A percentile compares a stretch with the other conserved stretches of the same genome.
Evolutionary conservation across 1,284 basidiomycete genomes (phyloP).

Genomic region (Cryptococcus jaspeensis): DNA sequence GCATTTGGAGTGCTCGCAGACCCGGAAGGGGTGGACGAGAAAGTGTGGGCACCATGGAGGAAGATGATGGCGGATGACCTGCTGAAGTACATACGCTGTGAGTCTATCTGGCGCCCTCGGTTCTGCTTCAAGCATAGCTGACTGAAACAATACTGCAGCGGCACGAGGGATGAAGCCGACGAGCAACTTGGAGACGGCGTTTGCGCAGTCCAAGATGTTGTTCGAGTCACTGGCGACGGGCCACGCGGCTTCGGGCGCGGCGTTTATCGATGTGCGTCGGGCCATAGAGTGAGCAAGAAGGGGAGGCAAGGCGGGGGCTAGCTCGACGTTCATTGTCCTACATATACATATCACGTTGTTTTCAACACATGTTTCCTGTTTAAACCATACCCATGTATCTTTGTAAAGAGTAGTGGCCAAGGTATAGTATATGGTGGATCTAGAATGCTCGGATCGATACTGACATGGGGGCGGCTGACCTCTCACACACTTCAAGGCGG

Average conservation of each 20-base stretch:
- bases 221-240: slow-evolving; percentile 5
- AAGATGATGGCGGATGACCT: slow-evolving; percentile 5
- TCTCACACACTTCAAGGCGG: no score
- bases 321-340: no score
- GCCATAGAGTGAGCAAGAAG: neutral
- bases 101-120: neutral
- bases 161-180: slow-evolving; percentile 8
- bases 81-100: slow-evolving; percentile 2
- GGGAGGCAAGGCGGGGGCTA: no score
- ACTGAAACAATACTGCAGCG: neutral
- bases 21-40: slow-evolving; percentile 4
- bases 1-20: slow-evolving; percentile 15
- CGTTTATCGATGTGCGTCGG: slow-evolving; percentile 18
- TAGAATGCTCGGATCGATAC: no score
- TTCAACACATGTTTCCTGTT: no score
- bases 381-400: no score
- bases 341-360: no score
- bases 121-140: neutral
- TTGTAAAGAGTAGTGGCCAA: no score
- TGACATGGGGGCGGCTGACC: no score
- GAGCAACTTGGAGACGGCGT: slow-evolving; percentile 20
- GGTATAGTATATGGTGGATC: no score
- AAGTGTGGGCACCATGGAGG: slow-evolving; percentile 8
- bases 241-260: slow-evolving; percentile 11
- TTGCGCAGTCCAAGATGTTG: slow-evolving; percentile 14